phyloP scores from a whole-genome alignment of 164 flowering plant species.

The Litsea cubeba region DNA sequence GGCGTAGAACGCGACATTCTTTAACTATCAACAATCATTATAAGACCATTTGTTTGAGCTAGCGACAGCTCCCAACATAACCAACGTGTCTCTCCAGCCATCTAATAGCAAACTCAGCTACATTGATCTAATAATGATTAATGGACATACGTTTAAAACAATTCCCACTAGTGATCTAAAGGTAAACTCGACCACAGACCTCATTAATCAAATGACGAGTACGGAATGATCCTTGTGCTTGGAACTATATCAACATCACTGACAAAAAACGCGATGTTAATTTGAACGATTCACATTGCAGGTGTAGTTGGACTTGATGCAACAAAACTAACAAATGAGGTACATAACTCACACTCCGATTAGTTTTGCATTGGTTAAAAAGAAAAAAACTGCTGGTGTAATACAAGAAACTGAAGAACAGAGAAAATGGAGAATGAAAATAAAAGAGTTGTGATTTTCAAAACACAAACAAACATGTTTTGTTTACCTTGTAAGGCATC shows the following conservation, averaged over 20 bases:
- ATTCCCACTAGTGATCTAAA: too few species aligned
- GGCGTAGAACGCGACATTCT: not conserved
- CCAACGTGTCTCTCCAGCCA: not conserved
- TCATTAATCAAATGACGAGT: not conserved
- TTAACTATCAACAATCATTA: too few species aligned
- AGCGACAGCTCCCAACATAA: not conserved
- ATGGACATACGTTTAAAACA: too few species aligned
- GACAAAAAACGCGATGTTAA: not conserved
- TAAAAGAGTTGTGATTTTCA: slow-evolving; percentile 9
- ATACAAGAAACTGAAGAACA: slow-evolving; percentile 6
- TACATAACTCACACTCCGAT: not conserved
- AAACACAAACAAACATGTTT: slow-evolving; percentile 8
- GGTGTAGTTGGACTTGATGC: not conserved
- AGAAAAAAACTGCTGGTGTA: not conserved
- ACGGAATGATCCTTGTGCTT: not conserved
- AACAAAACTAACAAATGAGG: not conserved
- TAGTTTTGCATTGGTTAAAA: not conserved
- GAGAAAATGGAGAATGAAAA: slow-evolving; percentile 2
- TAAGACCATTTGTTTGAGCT: not conserved
- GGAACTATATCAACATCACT: not conserved
- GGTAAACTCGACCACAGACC: too few species aligned
- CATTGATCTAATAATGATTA: not conserved
- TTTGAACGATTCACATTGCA: not conserved
- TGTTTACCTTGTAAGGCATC: slow-evolving; percentile 85
- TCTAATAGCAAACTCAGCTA: not conserved